Base-by-base conservation (phyloP, 768 basidiomycete genomes). In the Xerocomellus amylosporus region DNA sequence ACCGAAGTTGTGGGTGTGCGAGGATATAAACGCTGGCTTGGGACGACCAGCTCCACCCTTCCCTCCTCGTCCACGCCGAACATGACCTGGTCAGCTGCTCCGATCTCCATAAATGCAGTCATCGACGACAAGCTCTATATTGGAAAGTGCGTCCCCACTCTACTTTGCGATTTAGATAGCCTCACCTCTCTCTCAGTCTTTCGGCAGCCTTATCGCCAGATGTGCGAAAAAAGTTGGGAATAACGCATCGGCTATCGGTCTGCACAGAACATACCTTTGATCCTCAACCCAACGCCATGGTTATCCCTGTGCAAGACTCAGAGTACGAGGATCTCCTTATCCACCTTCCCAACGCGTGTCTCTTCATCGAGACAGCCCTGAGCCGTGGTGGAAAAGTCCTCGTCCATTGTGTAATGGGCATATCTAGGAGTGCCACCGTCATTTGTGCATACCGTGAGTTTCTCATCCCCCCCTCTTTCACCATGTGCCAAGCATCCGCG, bases 331-430 rank as follows among this genome's bases (percentile, higher is more conserved):
- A 82, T 58, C 74, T 90, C 24, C 79, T 89, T 15, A 81, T 85
- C n/a, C 78, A 86, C 59, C 73, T 90, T 2, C 82, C 85, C 4
- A 55, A 65, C 17, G 76, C 83, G 10, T 85, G 84, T 62, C 67
- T 62, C 14, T 90, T 88, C 66, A 88, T 90, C 30, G 76, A 85
- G 58, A 56, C 73, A 20, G 85, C 87, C 4, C 58, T 90, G 38
- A 65, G 71, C 9, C 22, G 56, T 8, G 77, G 79, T 24, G 86
- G 86, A 0, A 76, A 73, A 43, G 80, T 88, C 6, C 77, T 90
- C 10, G 83, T 89, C 14, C 88, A 90, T 57, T 89, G 88, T 63
- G 73, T 83, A 10, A 85, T 87, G 81, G 88, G 88, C 6, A 70
- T 89, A 8, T 90, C 85, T 0, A 75, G 88, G 56, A 88, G 86